A percentile compares a stretch with the other conserved stretches of the same genome.
Conservation (phyloP, 2,329 filamentous ascomycete species). For the Aspergillus ochraceoroseus region DNA sequence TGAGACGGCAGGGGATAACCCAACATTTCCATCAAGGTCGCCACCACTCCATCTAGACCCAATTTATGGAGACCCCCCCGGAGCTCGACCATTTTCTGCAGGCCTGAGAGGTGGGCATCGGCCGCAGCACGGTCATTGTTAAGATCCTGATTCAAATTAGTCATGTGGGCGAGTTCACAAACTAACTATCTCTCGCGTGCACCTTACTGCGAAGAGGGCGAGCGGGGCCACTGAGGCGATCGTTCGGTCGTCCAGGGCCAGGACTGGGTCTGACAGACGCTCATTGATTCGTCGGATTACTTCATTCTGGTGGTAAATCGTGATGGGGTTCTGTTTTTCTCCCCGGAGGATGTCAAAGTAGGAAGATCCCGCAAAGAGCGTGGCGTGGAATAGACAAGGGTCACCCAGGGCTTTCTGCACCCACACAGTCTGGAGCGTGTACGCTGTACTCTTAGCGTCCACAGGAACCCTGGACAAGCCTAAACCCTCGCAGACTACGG, state of each 20-base stretch:
- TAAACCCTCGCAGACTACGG: conserved; percentile 1
- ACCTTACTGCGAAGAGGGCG: conserved; percentile 4
- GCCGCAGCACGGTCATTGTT: conserved; percentile 3
- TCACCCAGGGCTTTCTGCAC: conserved; percentile 3
- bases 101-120: neutral
- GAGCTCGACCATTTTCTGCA: conserved; percentile 1
- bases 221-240: conserved; percentile 1
- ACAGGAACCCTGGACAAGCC: neutral
- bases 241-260: conserved; percentile 4
- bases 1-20: neutral
- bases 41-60: conserved; percentile 1
- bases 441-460: conserved; percentile 2
- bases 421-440: conserved; percentile 4
- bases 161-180: no score
- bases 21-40: conserved; percentile 3
- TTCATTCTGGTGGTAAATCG: conserved; percentile 5
- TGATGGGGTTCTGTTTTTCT: neutral
- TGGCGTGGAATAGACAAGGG: conserved; percentile 8
- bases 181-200: neutral
- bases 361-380: conserved; percentile 4
- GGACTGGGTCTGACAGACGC: neutral
- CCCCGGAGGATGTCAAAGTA: neutral
- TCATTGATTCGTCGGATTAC: conserved; percentile 3
- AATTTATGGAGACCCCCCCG: conserved; percentile 2
- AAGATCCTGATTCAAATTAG: no score